Evolutionary conservation across 305 asterid genomes (phyloP).

Genomic region (Fraxinus floribunda): DNA sequence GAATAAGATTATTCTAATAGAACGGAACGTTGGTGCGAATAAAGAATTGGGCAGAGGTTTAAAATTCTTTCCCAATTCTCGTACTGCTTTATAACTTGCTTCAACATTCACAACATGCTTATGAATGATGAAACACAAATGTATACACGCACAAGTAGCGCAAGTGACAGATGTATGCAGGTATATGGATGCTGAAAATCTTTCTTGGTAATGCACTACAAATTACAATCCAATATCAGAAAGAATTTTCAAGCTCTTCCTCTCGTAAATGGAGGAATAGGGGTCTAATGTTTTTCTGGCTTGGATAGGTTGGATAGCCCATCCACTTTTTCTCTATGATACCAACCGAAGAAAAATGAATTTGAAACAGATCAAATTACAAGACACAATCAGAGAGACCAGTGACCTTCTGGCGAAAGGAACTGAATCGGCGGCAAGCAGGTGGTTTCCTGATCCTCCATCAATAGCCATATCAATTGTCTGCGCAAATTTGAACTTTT

Average conservation of each 20-base stretch:
- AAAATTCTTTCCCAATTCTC: slow-evolving; percentile 47
- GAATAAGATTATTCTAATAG: slow-evolving; percentile 28
- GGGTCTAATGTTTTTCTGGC: not conserved
- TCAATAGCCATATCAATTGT: slow-evolving; percentile 13
- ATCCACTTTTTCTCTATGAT: not conserved
- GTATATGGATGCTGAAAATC: not conserved
- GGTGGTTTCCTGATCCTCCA: slow-evolving; percentile 39
- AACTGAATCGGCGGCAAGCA: slow-evolving; percentile 33
- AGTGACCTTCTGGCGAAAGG: slow-evolving; percentile 55
- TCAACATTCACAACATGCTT: slow-evolving; percentile 1
- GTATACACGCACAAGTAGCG: not conserved
- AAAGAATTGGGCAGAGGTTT: not conserved
- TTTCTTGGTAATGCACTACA: not conserved
- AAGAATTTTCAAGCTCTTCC: not conserved
- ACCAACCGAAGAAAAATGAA: not conserved
- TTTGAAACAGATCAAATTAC: not conserved
- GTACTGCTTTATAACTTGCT: not conserved
- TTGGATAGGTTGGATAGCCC: not conserved
- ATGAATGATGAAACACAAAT: not conserved
- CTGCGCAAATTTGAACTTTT: slow-evolving; percentile 23
- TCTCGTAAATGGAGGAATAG: not conserved
- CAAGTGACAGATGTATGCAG: not conserved
- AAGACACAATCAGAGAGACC: not conserved
- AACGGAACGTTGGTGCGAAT: not conserved
- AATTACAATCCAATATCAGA: not conserved